Evolutionary conservation across 2,329 filamentous ascomycete genomes (phyloP).

Genomic region (Colletotrichum eremochloae): DNA sequence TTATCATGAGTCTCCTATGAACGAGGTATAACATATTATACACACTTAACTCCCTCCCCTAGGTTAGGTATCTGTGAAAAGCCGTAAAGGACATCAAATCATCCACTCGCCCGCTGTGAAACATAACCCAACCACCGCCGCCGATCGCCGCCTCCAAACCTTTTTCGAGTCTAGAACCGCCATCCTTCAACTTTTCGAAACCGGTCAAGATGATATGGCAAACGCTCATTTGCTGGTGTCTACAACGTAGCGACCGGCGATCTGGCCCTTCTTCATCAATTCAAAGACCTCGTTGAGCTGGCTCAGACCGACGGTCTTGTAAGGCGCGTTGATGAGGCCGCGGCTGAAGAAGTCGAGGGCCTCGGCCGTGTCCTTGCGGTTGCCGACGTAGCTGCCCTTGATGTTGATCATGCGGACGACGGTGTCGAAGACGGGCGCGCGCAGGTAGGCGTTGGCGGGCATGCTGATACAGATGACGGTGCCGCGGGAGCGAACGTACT

Average conservation of each 20-base stretch:
- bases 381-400: conserved; percentile 94
- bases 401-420: conserved; percentile 93
- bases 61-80: conserved; percentile 30
- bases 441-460: conserved; percentile 82
- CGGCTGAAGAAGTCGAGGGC: conserved; percentile 90
- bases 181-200: not conserved
- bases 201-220: not conserved
- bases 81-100: conserved; percentile 10
- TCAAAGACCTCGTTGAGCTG: conserved; percentile 86
- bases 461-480: conserved; percentile 91
- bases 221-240: conserved; percentile 73
- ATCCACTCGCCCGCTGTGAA: conserved; percentile 11
- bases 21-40: conserved; percentile 28
- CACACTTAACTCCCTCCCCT: conserved; percentile 37
- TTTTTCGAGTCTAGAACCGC: conserved; percentile 19
- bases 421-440: conserved; percentile 89
- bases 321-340: conserved; percentile 88
- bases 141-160: conserved; percentile 16
- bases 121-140: conserved; percentile 9
- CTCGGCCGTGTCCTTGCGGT: conserved; percentile 88
- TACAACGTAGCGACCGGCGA: conserved; percentile 84
- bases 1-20: conserved; percentile 25
- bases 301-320: conserved; percentile 85
- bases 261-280: conserved; percentile 76
- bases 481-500: conserved; percentile 87